These are phyloP conservation scores for Hortaea sp. DNA, from an alignment of 2,329 filamentous ascomycete species.

Conservation along the genomic window DNA sequence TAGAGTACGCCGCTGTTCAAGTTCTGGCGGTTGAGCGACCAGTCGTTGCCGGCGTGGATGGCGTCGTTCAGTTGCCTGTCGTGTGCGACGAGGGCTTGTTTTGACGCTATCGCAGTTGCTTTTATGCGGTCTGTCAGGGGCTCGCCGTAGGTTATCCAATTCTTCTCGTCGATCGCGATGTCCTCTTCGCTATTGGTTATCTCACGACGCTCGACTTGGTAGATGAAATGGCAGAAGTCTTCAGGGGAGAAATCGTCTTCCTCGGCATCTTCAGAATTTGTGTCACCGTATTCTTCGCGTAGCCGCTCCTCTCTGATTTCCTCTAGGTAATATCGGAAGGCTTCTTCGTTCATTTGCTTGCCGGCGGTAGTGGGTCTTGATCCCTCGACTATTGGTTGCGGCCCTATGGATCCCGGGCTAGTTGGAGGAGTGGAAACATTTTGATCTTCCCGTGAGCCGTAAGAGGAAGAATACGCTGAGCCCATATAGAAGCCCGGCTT, in stretches of 20 bases:
- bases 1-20: neutral
- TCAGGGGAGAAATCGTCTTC: slow-evolving; percentile 1
- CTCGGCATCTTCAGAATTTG: slow-evolving; percentile 1
- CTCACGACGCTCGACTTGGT: slow-evolving; percentile 7
- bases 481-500: neutral
- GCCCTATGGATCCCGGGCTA: neutral
- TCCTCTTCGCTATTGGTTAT: slow-evolving; percentile 3
- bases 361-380: slow-evolving; percentile 5
- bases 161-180: slow-evolving; percentile 1
- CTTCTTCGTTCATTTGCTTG: slow-evolving; percentile 8
- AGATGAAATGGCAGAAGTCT: slow-evolving; percentile 7
- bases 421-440: neutral
- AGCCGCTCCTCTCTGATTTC: neutral
- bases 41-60: neutral
- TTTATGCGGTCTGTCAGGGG: neutral
- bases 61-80: neutral
- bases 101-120: slow-evolving; percentile 2
- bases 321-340: slow-evolving; percentile 1
- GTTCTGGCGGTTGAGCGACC: neutral
- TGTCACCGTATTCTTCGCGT: neutral
- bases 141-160: slow-evolving; percentile 4
- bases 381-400: neutral
- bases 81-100: neutral
- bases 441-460: neutral
- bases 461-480: neutral